These are phyloP conservation scores for Leccinum aurantiacum DNA, from an alignment of 768 basidiomycete species.

Conservation along the genomic window DNA sequence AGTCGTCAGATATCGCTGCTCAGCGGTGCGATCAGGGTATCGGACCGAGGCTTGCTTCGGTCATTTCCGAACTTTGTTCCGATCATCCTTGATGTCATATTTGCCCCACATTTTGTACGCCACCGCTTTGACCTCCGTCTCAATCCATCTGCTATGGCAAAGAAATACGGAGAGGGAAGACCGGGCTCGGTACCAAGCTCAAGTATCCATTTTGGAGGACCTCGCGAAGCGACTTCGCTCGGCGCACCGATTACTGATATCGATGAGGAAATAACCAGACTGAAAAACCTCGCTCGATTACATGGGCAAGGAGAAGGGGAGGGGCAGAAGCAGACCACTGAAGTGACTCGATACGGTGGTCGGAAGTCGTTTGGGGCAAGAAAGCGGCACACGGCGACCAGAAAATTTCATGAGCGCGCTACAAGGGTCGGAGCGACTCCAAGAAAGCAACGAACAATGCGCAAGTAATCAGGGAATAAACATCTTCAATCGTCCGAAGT, in stretches of 20 bases:
- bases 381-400: slow-evolving; percentile 18
- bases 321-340: slow-evolving; percentile 9
- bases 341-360: slow-evolving; percentile 47
- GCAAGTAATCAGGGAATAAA: slow-evolving; percentile 14
- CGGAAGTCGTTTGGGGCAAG: slow-evolving; percentile 49
- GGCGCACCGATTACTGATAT: slow-evolving; percentile 40
- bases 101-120: slow-evolving; percentile 66
- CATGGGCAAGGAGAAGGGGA: slow-evolving; percentile 23
- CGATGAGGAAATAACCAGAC: slow-evolving; percentile 48
- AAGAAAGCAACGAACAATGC: background rate
- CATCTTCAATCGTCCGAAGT: slow-evolving; percentile 1
- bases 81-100: slow-evolving; percentile 37
- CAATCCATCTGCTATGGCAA: slow-evolving; percentile 62
- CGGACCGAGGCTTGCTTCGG: background rate
- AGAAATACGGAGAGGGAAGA: slow-evolving; percentile 52
- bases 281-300: slow-evolving; percentile 51
- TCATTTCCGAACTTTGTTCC: background rate
- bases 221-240: slow-evolving; percentile 53
- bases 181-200: slow-evolving; percentile 53
- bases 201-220: slow-evolving; percentile 61
- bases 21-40: background rate
- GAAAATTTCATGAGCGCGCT: slow-evolving; percentile 37
- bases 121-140: slow-evolving; percentile 62
- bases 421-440: slow-evolving; percentile 35
- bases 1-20: slow-evolving; percentile 18